phyloP scores from a whole-genome alignment of 2,329 filamentous ascomycete genomes.

The Phyllosticta capitalensis region DNA sequence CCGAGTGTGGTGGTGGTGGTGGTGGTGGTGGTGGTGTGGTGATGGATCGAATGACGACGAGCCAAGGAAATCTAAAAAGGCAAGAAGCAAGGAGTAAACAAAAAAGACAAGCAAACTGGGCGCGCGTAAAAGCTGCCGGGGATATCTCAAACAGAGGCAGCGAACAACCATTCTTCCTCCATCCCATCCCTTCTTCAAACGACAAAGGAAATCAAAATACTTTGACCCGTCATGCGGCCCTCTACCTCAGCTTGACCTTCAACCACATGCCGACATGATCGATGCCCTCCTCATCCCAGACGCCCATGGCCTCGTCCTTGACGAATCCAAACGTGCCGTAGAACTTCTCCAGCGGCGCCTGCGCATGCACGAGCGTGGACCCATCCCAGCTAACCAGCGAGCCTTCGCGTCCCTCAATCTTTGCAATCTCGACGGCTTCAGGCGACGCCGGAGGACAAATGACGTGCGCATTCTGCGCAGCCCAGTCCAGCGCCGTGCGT shows the following conservation, averaged over 20 bases:
- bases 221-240: neutral
- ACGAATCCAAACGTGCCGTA: slow-evolving; percentile 66
- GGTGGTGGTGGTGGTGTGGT: no score
- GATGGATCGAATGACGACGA: no score
- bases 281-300: slow-evolving; percentile 10
- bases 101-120: neutral
- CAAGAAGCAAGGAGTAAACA: neutral
- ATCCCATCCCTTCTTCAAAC: neutral
- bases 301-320: slow-evolving; percentile 6
- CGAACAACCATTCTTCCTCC: no score
- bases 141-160: neutral
- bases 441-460: slow-evolving; percentile 32
- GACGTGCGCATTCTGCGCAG: slow-evolving; percentile 46
- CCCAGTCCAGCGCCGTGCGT: slow-evolving; percentile 58
- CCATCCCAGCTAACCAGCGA: slow-evolving; percentile 55
- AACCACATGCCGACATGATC: slow-evolving; percentile 67
- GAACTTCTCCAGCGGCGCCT: slow-evolving; percentile 52
- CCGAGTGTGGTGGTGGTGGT: no score
- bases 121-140: neutral
- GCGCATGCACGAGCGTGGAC: slow-evolving; percentile 70
- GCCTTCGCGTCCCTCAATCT: slow-evolving; percentile 33
- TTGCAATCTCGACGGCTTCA: slow-evolving; percentile 32
- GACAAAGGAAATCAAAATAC: neutral
- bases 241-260: slow-evolving; percentile 26
- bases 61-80: no score